Evolutionary conservation across 345 rosid genomes (phyloP).

Genomic region (Melaleuca alternifolia): DNA sequence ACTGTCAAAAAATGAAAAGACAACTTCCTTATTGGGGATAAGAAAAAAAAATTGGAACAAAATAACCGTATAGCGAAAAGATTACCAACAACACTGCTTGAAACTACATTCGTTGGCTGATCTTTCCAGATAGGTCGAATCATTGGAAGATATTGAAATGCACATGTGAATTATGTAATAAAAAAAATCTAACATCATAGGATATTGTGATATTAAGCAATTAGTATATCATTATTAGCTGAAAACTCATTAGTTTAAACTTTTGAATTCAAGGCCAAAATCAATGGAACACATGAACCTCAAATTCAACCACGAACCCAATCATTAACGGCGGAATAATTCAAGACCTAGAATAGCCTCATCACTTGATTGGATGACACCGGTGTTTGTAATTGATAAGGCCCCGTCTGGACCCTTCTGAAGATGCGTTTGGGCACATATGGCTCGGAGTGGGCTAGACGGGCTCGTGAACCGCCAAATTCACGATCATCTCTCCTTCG

Average conservation of each 20-base stretch:
- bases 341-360: background rate
- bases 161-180: background rate
- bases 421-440: background rate
- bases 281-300: background rate
- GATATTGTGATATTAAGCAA: accelerated
- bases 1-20: background rate
- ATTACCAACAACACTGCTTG: background rate
- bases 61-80: background rate
- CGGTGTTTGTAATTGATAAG: background rate
- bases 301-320: background rate
- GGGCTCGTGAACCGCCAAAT: background rate
- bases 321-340: background rate
- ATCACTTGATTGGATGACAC: background rate
- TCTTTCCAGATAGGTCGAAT: background rate
- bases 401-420: background rate
- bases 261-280: background rate
- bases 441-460: background rate
- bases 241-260: background rate
- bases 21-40: background rate
- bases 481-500: background rate
- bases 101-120: background rate
- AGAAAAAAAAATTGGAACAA: background rate
- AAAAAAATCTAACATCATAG: accelerated
- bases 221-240: background rate
- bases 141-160: background rate